Conservation (phyloP, 2,329 filamentous ascomycete species). For the Monilinia polystroma region DNA sequence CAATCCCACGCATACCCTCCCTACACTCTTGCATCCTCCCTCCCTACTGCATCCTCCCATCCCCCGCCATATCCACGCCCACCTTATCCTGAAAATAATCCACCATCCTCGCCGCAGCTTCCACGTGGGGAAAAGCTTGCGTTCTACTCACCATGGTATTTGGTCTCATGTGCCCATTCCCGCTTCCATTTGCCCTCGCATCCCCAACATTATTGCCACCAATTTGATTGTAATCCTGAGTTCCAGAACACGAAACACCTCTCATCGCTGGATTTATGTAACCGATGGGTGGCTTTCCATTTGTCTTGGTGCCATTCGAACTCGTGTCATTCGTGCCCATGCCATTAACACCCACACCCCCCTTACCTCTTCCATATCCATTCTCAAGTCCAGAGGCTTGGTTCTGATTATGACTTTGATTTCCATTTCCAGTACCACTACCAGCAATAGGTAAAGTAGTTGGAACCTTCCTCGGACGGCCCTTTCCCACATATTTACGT, state of each 20-base stretch:
- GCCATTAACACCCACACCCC: too few relatives aligned
- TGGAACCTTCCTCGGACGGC: neutral
- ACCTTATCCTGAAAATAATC: constrained; percentile 9
- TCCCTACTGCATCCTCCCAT: constrained; percentile 1
- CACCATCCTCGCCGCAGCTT: constrained; percentile 6
- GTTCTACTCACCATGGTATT: too few relatives aligned
- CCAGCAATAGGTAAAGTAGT: neutral
- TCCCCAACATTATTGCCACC: too few relatives aligned
- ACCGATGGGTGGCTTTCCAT: too few relatives aligned
- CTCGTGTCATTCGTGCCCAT: too few relatives aligned
- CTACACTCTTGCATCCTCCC: neutral
- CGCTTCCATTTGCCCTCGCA: neutral
- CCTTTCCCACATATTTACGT: neutral
- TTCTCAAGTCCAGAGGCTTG: too few relatives aligned
- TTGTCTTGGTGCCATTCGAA: too few relatives aligned
- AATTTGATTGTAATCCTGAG: too few relatives aligned
- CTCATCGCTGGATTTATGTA: too few relatives aligned
- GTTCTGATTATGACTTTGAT: neutral
- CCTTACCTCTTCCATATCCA: neutral
- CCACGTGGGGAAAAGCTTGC: neutral
- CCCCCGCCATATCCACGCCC: neutral
- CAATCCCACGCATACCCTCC: too few relatives aligned
- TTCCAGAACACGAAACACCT: too few relatives aligned
- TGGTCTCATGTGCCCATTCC: neutral
- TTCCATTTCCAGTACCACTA: neutral